Evolutionary conservation across 345 rosid species (phyloP).

Genomic region (Hibiscus trionum): DNA sequence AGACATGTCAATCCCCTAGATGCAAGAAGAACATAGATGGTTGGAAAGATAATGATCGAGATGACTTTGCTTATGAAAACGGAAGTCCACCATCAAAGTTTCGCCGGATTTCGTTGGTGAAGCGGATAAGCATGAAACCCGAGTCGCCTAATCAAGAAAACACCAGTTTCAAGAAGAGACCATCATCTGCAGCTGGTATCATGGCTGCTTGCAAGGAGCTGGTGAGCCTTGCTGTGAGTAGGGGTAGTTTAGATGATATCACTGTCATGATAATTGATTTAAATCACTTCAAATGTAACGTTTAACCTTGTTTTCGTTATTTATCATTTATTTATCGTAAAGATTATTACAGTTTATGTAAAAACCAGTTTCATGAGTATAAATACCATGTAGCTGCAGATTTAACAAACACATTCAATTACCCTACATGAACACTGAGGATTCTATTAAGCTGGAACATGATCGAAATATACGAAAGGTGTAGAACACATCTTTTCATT

Average conservation of each 20-base stretch:
- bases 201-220: slow-evolving; percentile 66
- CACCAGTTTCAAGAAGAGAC: slow-evolving; percentile 16
- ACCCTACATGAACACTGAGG: too few relatives aligned
- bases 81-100: slow-evolving; percentile 53
- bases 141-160: slow-evolving; percentile 39
- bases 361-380: too few relatives aligned
- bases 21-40: not conserved
- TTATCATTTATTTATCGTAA: too few relatives aligned
- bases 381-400: too few relatives aligned
- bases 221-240: slow-evolving; percentile 45
- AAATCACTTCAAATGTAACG: slow-evolving; percentile 33
- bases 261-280: slow-evolving; percentile 70
- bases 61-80: slow-evolving; percentile 33
- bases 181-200: slow-evolving; percentile 25
- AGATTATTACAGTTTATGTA: too few relatives aligned
- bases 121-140: slow-evolving; percentile 27
- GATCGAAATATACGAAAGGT: too few relatives aligned
- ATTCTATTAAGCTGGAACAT: too few relatives aligned
- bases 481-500: too few relatives aligned
- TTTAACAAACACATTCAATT: too few relatives aligned
- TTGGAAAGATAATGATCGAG: slow-evolving; percentile 26
- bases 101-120: slow-evolving; percentile 39
- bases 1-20: slow-evolving; percentile 28
- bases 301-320: slow-evolving; percentile 4
- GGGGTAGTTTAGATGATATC: slow-evolving; percentile 72